Evolutionary conservation across 202 grass and related monocot species (phyloP), one percentile per base, ranked within the genome.

Genomic region (Panicum virgatum): DNA sequence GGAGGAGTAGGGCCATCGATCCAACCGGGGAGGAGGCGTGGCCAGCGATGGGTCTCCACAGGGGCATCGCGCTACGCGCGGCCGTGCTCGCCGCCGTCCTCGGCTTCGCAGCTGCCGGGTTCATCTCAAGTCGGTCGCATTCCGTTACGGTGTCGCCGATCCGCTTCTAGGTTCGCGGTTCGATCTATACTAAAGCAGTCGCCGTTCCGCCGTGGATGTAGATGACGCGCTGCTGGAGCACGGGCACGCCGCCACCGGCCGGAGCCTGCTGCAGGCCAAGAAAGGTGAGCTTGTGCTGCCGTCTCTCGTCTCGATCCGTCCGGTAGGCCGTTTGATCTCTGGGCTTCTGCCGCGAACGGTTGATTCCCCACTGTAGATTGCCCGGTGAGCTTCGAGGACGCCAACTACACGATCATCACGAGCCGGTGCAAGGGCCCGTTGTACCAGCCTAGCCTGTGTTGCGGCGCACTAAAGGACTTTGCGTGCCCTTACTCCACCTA

Each of bases 91-190:
- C 80, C 53, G 53, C 60, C 39, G 20, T 63, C 37, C 39, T 80
- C 54, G 77, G 80, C 27, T 78, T 86, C 60, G 73, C 86, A 0
- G 64, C 72, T 13, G 82, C 88, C 51, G 78, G 88, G 60, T 91
- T 93, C 83, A 87, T 98, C 77, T 88, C 92, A 72, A 86, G 96
- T 95, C 43, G n/a, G n/a, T n/a, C n/a, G n/a, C n/a, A n/a, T n/a
- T n/a, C n/a, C n/a, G n/a, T n/a, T n/a, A n/a, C n/a, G 12, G 1
- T 22, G 2, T 3, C 20, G 27, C 2, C 20, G 34, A 54, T 75
- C 34, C 42, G 1, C 0, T 7, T 3, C 8, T 42, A 2, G 40
- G 46, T 66, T 39, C 51, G 13, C 60, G n/a, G 45, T 29, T 59
- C 16, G 48, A 54, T 75, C 26, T n/a, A n/a, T 3, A 5, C 14